Percentiles rank a stretch among this genome's conserved stretches.
Evolutionary conservation across 2,329 filamentous ascomycete species (phyloP).

Genomic region (Coleophoma crateriformis): DNA sequence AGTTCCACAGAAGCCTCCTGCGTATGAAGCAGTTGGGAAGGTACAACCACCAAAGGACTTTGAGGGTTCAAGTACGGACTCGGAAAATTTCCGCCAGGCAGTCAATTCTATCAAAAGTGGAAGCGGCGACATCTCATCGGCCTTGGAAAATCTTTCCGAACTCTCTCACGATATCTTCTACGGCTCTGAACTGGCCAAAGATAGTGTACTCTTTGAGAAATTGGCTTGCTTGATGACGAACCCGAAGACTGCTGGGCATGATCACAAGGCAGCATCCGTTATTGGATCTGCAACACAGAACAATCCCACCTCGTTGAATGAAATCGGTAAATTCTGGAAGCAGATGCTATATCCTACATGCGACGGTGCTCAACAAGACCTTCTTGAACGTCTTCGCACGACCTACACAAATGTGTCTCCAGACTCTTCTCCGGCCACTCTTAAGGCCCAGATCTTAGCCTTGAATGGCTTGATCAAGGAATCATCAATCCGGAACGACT

Average conservation of each 20-base stretch:
- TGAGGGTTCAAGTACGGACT: slow-evolving; percentile 29
- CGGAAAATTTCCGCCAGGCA: slow-evolving; percentile 38
- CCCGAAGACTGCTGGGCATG: slow-evolving; percentile 17
- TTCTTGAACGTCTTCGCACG: slow-evolving; percentile 12
- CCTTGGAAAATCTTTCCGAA: slow-evolving; percentile 53
- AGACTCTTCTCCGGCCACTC: slow-evolving; percentile 19
- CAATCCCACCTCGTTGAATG: slow-evolving; percentile 54
- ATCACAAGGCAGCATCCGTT: slow-evolving; percentile 46
- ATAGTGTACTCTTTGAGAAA: slow-evolving; percentile 44
- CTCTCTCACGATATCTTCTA: slow-evolving; percentile 67
- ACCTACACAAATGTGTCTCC: slow-evolving; percentile 14
- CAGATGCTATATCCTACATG: slow-evolving; percentile 21
- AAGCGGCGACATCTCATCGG: slow-evolving; percentile 17
- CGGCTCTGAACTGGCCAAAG: slow-evolving; percentile 55
- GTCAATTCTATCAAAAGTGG: slow-evolving; percentile 44
- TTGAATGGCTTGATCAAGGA: slow-evolving; percentile 53
- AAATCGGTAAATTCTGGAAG: slow-evolving; percentile 43
- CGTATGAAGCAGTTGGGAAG: slow-evolving; percentile 50
- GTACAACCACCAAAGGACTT: slow-evolving; percentile 46
- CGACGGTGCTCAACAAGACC: slow-evolving; percentile 3
- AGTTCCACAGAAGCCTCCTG: slow-evolving; percentile 45
- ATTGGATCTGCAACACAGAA: slow-evolving; percentile 57
- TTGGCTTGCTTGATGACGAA: slow-evolving; percentile 50
- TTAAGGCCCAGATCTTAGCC: slow-evolving; percentile 36
- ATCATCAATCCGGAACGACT: slow-evolving; percentile 45